phyloP scores from a whole-genome alignment of 345 rosid genomes.

The Hibiscus syriacus region DNA sequence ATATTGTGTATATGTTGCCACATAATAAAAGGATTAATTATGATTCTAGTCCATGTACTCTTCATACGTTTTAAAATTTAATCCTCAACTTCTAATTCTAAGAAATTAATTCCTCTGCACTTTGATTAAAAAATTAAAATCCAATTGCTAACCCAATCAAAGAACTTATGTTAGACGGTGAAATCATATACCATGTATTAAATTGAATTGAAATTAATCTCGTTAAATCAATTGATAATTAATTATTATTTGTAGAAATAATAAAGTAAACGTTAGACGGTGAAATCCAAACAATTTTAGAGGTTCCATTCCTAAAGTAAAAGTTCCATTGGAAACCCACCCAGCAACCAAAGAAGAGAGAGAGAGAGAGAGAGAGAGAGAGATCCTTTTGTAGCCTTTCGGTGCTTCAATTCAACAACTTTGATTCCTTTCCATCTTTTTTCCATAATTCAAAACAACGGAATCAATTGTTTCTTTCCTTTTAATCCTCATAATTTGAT shows the following conservation, averaged over 20 bases:
- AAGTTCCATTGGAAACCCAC: conserved; percentile 38
- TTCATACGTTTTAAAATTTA: background rate
- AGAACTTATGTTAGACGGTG: background rate
- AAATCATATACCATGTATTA: too few relatives aligned
- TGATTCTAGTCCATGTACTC: background rate
- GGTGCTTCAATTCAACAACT: conserved; percentile 51
- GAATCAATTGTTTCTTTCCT: conserved; percentile 16
- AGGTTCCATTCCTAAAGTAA: conserved; percentile 14
- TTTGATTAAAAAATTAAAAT: too few relatives aligned
- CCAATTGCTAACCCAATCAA: too few relatives aligned
- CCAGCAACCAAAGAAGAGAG: conserved; percentile 10
- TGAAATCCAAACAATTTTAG: conserved; percentile 6
- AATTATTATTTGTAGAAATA: too few relatives aligned
- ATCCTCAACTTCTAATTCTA: background rate
- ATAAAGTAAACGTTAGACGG: background rate
- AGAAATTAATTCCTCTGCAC: too few relatives aligned
- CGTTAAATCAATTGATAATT: too few relatives aligned
- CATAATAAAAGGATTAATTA: background rate
- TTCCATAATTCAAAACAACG: conserved; percentile 5
- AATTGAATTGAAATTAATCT: too few relatives aligned
- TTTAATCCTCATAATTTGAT: conserved; percentile 20
- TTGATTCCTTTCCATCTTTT: conserved; percentile 17
- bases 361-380: background rate
- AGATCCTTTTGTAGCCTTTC: conserved; percentile 40
- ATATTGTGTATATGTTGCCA: background rate